Evolutionary conservation across 108 stramenopile species (phyloP).

Genomic region (Fistulifera pelliculosa): DNA sequence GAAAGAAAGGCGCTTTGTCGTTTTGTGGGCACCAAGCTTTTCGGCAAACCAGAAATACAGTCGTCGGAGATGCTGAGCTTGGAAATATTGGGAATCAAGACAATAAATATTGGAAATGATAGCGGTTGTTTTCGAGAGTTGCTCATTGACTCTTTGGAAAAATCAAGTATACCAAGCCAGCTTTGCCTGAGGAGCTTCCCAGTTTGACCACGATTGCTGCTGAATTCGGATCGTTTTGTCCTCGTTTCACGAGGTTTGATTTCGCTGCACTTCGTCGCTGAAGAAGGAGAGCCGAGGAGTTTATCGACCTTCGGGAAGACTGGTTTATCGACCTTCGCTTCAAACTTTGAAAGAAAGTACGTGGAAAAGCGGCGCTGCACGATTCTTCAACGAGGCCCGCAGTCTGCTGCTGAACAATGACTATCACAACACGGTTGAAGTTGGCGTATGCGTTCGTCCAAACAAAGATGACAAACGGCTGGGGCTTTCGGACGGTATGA

Average conservation of each 20-base stretch:
- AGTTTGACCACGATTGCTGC: constrained; percentile 18
- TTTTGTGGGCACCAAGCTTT: constrained; percentile 40
- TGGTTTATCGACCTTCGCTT: constrained; percentile 16
- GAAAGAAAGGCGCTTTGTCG: constrained; percentile 27
- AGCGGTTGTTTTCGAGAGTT: constrained; percentile 39
- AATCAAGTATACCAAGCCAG: constrained; percentile 38
- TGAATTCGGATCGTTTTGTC: constrained; percentile 22
- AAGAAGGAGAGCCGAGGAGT: no score
- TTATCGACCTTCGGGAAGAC: no score
- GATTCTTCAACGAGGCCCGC: constrained; percentile 49
- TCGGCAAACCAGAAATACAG: constrained; percentile 39
- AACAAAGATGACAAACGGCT: constrained; percentile 21
- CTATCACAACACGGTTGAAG: constrained; percentile 70
- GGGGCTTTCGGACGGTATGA: constrained; percentile 28
- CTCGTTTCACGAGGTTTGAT: constrained; percentile 43
- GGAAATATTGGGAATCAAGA: constrained; percentile 38
- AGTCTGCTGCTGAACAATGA: constrained; percentile 58
- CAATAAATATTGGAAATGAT: constrained; percentile 25
- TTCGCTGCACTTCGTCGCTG: constrained; percentile 15
- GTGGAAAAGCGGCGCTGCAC: constrained; percentile 50
- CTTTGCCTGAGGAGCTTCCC: constrained; percentile 24
- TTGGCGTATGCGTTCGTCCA: constrained; percentile 33
- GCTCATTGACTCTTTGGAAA: constrained; percentile 33
- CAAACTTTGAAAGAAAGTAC: constrained; percentile 41
- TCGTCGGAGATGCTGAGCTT: constrained; percentile 24